Base-by-base conservation (phyloP, 208 protist genomes). In the Leishmania mexicana region DNA sequence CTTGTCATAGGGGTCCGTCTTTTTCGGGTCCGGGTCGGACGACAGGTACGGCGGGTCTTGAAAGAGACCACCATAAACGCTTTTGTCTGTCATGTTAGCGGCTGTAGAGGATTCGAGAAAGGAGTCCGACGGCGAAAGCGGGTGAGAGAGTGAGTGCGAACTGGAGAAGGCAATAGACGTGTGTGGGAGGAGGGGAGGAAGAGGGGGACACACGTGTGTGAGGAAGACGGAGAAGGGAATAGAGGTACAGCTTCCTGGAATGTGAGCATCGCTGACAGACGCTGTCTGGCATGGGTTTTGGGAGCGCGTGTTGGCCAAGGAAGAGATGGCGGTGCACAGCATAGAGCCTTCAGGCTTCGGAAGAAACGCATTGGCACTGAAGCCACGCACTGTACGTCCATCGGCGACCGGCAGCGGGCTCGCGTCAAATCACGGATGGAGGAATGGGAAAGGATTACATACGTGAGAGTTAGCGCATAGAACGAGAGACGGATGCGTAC, bases 21-120 rank as follows among this genome's bases (percentile, higher is more conserved):
- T 90, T 35, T 87, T 88, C 4, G 91, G 85, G 75, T 97, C 93
- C 0, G 86, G 40, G 76, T 96, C 87, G 13, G 90, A 90, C 57
- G 90, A 90, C 19, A 97, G 83, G 76, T 89, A 94, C 72, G 93
- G 81, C 31, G 93, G 94, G 87, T 97, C 94, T 60, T 93, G 88
- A 76, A 97, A 97, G 45, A 97, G 87, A 76, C 94, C 94, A 6
- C 94, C 94, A 81, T 96, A 97, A n/a, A 83, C 89, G 83, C 92
- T 97, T 70, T 89, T 86, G 54, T 94, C 88, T 49, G 89, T 95
- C 90, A 96, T 96, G 10, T 72, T 47, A n/a, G 40, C 17, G 2
- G 81, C 64, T 54, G 31, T n/a, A 76, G 73, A 28, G 35, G 35
- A 19, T 28, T 15, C 3, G 45, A 21, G 73, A 60, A 15, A 15